phyloP scores from a whole-genome alignment of 495 filamentous ascomycete genomes.

The Podospora pseudopauciseta region DNA sequence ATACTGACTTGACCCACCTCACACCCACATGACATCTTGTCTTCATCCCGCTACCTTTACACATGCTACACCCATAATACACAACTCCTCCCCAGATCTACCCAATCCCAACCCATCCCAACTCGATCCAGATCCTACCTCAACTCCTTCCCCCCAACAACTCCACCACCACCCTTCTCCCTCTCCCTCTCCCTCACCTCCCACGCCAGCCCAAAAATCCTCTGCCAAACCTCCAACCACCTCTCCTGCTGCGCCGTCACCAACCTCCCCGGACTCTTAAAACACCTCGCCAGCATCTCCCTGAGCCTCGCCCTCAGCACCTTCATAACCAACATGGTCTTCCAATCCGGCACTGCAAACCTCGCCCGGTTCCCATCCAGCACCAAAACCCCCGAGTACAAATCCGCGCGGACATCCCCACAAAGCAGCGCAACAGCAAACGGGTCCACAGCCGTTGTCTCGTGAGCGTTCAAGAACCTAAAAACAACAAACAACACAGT shows the following conservation, averaged over 20 bases:
- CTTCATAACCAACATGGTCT: constrained; percentile 81
- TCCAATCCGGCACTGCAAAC: constrained; percentile 88
- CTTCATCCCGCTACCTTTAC: too few relatives aligned
- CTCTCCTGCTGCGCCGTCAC: constrained; percentile 61
- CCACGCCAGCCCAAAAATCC: constrained; percentile 42
- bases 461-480: constrained; percentile 80
- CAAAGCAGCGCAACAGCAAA: constrained; percentile 80
- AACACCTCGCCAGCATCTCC: constrained; percentile 65
- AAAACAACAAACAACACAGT: neutral
- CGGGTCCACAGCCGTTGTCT: constrained; percentile 76
- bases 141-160: neutral
- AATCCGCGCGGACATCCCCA: constrained; percentile 81
- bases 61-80: too few relatives aligned
- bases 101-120: neutral
- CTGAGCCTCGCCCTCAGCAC: constrained; percentile 62
- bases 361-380: constrained; percentile 83
- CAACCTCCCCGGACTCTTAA: constrained; percentile 70
- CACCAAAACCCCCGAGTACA: constrained; percentile 80
- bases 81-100: too few relatives aligned
- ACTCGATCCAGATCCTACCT: too few relatives aligned
- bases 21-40: too few relatives aligned
- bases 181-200: constrained; percentile 27
- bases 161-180: too few relatives aligned
- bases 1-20: too few relatives aligned
- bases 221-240: constrained; percentile 71